Conservation (phyloP, 352 stramenopile genomes). For the Globisporangium carolinianum region DNA sequence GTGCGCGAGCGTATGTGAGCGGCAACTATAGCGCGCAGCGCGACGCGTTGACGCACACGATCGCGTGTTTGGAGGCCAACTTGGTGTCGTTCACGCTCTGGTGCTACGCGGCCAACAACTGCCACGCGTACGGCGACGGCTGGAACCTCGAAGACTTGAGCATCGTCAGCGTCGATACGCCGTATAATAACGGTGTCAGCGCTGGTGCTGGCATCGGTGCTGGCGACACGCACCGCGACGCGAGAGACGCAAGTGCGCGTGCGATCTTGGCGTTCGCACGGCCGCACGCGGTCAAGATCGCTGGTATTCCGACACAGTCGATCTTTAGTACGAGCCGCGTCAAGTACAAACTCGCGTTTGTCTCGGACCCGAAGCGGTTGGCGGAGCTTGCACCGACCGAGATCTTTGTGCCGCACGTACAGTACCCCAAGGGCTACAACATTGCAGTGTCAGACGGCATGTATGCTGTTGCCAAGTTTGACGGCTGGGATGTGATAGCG, state of each 20-base stretch:
- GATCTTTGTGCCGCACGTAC: constrained; percentile 68
- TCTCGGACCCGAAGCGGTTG: constrained; percentile 25
- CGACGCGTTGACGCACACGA: constrained; percentile 71
- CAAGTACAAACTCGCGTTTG: constrained; percentile 58
- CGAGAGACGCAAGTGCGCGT: constrained; percentile 30
- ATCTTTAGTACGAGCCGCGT: constrained; percentile 39
- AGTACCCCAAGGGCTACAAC: constrained; percentile 62
- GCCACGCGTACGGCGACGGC: constrained; percentile 64
- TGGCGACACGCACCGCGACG: constrained; percentile 18
- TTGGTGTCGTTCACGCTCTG: constrained; percentile 85
- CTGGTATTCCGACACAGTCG: constrained; percentile 51
- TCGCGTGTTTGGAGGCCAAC: constrained; percentile 63
- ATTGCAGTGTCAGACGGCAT: constrained; percentile 53
- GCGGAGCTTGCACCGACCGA: constrained; percentile 27
- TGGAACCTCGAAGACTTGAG: constrained; percentile 88
- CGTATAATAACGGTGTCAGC: constrained; percentile 1
- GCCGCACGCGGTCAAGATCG: constrained; percentile 60
- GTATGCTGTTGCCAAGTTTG: constrained; percentile 33
- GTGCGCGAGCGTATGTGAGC: constrained; percentile 28
- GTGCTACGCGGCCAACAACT: constrained; percentile 85
- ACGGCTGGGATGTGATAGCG: constrained; percentile 58
- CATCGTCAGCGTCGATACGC: constrained; percentile 46
- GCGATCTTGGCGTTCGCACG: constrained; percentile 58
- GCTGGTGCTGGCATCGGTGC: background rate
- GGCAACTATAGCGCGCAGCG: constrained; percentile 45